Base-by-base conservation (phyloP, 2,329 filamentous ascomycete genomes). In the Juglanconis oblonga region DNA sequence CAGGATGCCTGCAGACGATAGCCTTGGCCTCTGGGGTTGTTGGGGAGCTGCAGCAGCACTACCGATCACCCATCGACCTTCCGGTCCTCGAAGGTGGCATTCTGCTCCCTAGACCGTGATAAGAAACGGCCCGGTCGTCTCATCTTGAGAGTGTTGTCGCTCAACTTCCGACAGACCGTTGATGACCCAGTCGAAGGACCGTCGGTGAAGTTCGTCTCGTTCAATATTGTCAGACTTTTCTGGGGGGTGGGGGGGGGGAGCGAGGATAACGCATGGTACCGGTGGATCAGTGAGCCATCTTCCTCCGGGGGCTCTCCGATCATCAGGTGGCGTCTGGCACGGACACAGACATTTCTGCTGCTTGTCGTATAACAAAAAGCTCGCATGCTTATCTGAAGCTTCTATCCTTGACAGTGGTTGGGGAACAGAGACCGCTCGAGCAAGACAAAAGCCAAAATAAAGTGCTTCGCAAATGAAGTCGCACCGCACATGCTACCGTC, bases 381-480 rank as follows among this genome's bases (percentile, higher is more conserved):
- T 44, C 42, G 51, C 42, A 35, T 29, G 52, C 53, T 53, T 62
- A 57, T 62, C 57, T 57, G 49, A 32, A 57, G 45, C 53, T 62
- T 44, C 36, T 36, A 60, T 57, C 61, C 57, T 36, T 54, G 51
- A 45, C 31, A 5, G 29, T 32, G 4, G 29, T 47, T 47, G 44
- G 44, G 44, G 10, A 45, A 32, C 32, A 29, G 24, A 32, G 31
- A 24, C 5, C 4, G 33, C 11, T n/a, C 14, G 14, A 24, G 13
- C 44, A 9, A 53, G 24, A n/a, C 36, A 36, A 24, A 24, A n/a
- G 49, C 45, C 33, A 55, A 45, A 58, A 38, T 51, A 58, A 47
- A 31, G 52, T 24, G 13, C 44, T 45, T 45, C 17, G 44, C 48
- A 53, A n/a, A 29, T 24, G 24, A 49, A 35, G 60, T 47, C 40